phyloP scores from a whole-genome alignment of 2,329 filamentous ascomycete genomes.

The Arachnomyces sp. region DNA sequence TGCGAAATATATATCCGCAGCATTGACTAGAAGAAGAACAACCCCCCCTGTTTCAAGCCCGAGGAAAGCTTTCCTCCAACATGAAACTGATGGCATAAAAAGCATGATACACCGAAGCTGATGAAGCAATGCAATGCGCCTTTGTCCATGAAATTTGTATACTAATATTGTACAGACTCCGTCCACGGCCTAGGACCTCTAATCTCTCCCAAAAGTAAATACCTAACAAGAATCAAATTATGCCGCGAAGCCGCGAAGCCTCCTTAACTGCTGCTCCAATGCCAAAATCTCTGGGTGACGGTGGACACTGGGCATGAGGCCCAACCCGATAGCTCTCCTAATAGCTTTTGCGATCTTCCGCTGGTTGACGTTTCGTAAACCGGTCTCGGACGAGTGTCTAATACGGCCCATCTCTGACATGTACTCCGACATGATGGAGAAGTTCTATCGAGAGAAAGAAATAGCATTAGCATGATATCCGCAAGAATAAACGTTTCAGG shows the following conservation, averaged over 20 bases:
- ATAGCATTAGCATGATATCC: constrained; percentile 9
- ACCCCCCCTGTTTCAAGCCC: too few species aligned
- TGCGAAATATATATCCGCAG: too few species aligned
- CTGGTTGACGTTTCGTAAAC: constrained; percentile 82
- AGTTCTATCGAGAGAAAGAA: constrained; percentile 57
- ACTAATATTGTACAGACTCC: too few species aligned
- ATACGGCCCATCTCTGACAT: constrained; percentile 81
- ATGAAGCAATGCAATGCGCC: too few species aligned
- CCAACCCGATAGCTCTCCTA: constrained; percentile 77
- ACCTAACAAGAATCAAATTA: constrained; percentile 7
- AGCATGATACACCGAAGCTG: too few species aligned
- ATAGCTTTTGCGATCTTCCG: constrained; percentile 89
- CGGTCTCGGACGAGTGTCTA: constrained; percentile 65
- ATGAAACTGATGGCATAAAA: neutral
- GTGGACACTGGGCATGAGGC: constrained; percentile 86
- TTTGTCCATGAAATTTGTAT: too few species aligned
- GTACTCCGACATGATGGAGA: constrained; percentile 82
- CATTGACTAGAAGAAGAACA: too few species aligned
- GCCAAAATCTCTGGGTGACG: constrained; percentile 74
- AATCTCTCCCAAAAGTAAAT: too few species aligned
- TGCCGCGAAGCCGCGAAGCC: constrained; percentile 16
- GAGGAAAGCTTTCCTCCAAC: neutral
- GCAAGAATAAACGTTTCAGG: neutral
- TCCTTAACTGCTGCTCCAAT: constrained; percentile 22
- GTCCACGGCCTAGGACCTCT: too few species aligned